Evolutionary conservation across 2,329 filamentous ascomycete species (phyloP).

Genomic region (Penicillium hesseltinei): DNA sequence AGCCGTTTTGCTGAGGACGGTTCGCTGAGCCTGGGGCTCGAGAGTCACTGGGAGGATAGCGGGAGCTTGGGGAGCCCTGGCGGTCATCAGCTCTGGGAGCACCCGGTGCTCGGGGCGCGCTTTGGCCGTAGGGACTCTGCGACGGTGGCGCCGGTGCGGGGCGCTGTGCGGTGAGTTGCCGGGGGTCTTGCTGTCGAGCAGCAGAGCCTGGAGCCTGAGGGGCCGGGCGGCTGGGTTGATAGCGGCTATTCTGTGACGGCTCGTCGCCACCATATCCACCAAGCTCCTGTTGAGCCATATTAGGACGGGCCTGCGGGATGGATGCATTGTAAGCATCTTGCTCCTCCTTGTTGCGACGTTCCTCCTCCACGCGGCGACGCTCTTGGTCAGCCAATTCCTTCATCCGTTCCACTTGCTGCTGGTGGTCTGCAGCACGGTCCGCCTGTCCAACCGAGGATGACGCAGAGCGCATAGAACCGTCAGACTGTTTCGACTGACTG

Average conservation of each 20-base stretch:
- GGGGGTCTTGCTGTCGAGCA: conserved; percentile 51
- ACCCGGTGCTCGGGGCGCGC: conserved; percentile 35
- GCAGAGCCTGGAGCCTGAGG: conserved; percentile 68
- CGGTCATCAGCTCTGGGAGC: conserved; percentile 31
- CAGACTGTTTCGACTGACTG: conserved; percentile 38
- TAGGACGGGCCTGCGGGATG: conserved; percentile 75
- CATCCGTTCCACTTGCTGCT: conserved; percentile 46
- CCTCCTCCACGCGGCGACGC: conserved; percentile 52
- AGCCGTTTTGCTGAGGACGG: conserved; percentile 48
- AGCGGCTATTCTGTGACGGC: conserved; percentile 56
- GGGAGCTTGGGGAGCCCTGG: conserved; percentile 36
- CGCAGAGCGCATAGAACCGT: conserved; percentile 32
- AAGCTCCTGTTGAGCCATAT: conserved; percentile 85
- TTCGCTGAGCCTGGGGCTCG: conserved; percentile 42
- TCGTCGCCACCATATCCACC: conserved; percentile 64
- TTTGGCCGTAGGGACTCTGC: conserved; percentile 34
- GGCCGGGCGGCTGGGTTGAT: conserved; percentile 80
- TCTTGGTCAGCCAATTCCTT: conserved; percentile 59
- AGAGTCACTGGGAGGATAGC: conserved; percentile 35
- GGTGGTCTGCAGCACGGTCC: conserved; percentile 48
- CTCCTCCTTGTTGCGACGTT: conserved; percentile 65
- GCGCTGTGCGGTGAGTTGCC: conserved; percentile 68
- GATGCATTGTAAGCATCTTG: conserved; percentile 87
- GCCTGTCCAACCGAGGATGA: conserved; percentile 53
- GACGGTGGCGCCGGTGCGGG: conserved; percentile 69